Evolutionary conservation across 139 green algal species (phyloP).

Genomic region (Chlorella sorokiniana): DNA sequence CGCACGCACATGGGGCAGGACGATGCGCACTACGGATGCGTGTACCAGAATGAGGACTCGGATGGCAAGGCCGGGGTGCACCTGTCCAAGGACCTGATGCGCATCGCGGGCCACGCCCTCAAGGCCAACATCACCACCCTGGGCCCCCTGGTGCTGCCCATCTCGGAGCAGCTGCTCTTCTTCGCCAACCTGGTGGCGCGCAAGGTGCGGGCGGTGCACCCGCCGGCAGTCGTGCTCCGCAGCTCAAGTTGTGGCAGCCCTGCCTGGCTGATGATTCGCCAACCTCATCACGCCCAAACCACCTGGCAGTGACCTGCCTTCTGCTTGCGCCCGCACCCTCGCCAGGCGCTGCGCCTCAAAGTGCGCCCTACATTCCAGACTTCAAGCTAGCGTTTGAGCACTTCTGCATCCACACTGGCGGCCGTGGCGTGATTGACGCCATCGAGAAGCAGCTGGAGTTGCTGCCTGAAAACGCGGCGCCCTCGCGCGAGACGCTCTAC

Average conservation of each 20-base stretch:
- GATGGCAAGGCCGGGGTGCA: slow-evolving; percentile 72
- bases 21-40: slow-evolving; percentile 89
- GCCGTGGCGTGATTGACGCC: slow-evolving; percentile 64
- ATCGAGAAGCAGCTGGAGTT: slow-evolving; percentile 96
- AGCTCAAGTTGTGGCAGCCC: too few species aligned
- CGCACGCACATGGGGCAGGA: slow-evolving; percentile 92
- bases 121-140: slow-evolving; percentile 98
- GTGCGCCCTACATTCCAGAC: slow-evolving; percentile 94
- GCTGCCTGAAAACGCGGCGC: slow-evolving; percentile 63
- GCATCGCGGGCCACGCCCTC: slow-evolving; percentile 80
- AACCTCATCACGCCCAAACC: background rate
- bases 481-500: slow-evolving; percentile 80
- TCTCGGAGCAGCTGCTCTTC: slow-evolving; percentile 95
- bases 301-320: background rate
- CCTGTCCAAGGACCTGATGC: slow-evolving; percentile 93
- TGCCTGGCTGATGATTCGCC: background rate
- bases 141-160: slow-evolving; percentile 91
- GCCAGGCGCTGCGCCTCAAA: slow-evolving; percentile 49
- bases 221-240: too few species aligned
- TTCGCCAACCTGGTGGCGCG: slow-evolving; percentile 86
- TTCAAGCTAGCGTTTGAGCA: slow-evolving; percentile 98
- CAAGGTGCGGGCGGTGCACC: slow-evolving; percentile 24
- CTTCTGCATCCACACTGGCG: slow-evolving; percentile 98
- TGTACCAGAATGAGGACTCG: slow-evolving; percentile 79
- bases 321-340: background rate